phyloP scores from a whole-genome alignment of 2,329 filamentous ascomycete species.

The Ampelomyces quisqualis region DNA sequence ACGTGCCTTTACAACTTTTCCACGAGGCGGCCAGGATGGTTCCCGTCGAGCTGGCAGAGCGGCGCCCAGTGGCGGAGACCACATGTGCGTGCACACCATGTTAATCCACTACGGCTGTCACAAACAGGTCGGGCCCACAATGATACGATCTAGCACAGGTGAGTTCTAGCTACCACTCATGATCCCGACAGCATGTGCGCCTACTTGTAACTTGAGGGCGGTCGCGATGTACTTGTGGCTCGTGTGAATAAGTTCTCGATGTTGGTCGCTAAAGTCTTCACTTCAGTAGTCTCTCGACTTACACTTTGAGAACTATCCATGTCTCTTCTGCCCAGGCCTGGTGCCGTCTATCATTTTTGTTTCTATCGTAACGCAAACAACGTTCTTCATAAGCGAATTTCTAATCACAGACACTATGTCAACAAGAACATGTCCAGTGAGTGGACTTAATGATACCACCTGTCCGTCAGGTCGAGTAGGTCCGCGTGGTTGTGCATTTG shows the following conservation, averaged over 20 bases:
- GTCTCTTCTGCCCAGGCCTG: not conserved
- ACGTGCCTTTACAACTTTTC: constrained; percentile 2
- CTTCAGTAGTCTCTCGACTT: not conserved
- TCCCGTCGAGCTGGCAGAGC: not conserved
- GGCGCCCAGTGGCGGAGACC: not conserved
- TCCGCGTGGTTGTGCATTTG: constrained; percentile 25
- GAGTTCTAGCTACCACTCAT: constrained; percentile 1
- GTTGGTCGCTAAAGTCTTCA: constrained; percentile 1
- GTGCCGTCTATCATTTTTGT: not conserved
- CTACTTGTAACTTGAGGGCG: constrained; percentile 3
- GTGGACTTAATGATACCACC: constrained; percentile 8
- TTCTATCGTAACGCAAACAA: constrained; percentile 13
- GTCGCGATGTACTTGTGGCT: not conserved
- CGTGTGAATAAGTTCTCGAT: constrained; percentile 3
- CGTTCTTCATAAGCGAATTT: no score
- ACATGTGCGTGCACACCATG: not conserved
- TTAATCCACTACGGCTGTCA: not conserved
- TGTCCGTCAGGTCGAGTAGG: constrained; percentile 18
- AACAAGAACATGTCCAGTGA: constrained; percentile 14
- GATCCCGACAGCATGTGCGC: constrained; percentile 6
- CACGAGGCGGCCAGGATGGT: not conserved
- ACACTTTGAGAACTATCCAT: not conserved
- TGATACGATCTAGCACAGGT: not conserved
- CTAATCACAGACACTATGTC: constrained; percentile 12
- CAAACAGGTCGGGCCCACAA: not conserved